phyloP scores from a whole-genome alignment of 139 green algal species.

The Penium margaritaceum region DNA sequence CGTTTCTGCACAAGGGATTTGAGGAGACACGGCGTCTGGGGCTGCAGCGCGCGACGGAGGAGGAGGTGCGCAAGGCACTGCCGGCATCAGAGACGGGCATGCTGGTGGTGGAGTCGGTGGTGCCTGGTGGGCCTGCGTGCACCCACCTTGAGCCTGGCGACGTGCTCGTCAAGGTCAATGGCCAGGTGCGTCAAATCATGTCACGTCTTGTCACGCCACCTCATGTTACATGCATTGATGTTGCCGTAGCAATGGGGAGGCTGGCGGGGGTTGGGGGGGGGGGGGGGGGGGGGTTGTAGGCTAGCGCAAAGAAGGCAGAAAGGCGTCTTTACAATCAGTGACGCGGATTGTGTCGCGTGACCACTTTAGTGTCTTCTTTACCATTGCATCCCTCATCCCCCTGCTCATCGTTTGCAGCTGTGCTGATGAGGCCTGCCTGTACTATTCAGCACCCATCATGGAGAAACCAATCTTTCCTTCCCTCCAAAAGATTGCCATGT shows the following conservation, averaged over 20 bases:
- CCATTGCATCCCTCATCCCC: too few relatives aligned
- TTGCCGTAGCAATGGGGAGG: neutral
- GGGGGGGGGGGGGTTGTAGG: too few relatives aligned
- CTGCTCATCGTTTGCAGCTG: too few relatives aligned
- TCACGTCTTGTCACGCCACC: neutral
- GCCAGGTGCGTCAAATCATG: conserved; percentile 19
- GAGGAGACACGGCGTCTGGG: conserved; percentile 80
- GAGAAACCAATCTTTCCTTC: too few relatives aligned
- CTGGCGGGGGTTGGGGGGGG: neutral
- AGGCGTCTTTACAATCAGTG: too few relatives aligned
- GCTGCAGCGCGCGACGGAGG: conserved; percentile 66
- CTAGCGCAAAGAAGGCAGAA: too few relatives aligned
- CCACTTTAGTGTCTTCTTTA: too few relatives aligned
- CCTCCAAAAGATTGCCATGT: too few relatives aligned
- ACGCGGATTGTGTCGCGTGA: too few relatives aligned
- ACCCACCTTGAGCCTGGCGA: conserved; percentile 72
- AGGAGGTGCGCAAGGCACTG: conserved; percentile 1
- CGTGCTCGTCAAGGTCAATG: conserved; percentile 65
- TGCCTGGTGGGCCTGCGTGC: conserved; percentile 68
- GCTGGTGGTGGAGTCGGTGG: conserved; percentile 76
- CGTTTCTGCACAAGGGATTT: conserved; percentile 83
- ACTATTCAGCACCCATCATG: too few relatives aligned
- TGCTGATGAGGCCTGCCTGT: too few relatives aligned
- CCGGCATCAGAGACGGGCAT: conserved; percentile 61
- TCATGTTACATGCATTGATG: too few relatives aligned